Evolutionary conservation across 768 basidiomycete species (phyloP).

Genomic region (Auricularia sp.): DNA sequence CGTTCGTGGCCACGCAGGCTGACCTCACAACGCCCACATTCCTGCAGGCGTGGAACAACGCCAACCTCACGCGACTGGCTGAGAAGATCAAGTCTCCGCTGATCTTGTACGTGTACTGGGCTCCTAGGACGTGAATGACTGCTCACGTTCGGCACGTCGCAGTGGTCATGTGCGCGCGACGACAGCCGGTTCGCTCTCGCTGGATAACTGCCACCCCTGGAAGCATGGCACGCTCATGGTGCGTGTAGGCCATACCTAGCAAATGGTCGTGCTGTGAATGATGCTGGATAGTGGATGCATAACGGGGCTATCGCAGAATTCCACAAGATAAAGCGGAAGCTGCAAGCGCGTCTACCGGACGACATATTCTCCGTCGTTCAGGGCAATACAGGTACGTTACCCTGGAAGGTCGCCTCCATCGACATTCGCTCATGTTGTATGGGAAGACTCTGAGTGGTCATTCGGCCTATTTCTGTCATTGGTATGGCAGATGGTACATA

Average conservation of each 20-base stretch:
- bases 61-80: constrained; percentile 84
- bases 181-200: constrained; percentile 81
- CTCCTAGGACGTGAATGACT: constrained; percentile 1
- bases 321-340: constrained; percentile 60
- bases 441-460: constrained; percentile 88
- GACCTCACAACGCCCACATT: background rate
- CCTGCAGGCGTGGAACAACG: constrained; percentile 87
- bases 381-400: constrained; percentile 73
- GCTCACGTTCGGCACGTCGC: constrained; percentile 15
- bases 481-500: constrained; percentile 24
- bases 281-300: constrained; percentile 73
- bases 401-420: background rate
- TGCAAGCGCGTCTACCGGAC: constrained; percentile 71
- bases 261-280: background rate
- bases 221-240: constrained; percentile 89
- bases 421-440: constrained; percentile 1
- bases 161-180: constrained; percentile 88
- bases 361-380: constrained; percentile 77
- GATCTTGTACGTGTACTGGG: constrained; percentile 59
- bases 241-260: constrained; percentile 9
- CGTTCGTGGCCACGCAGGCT: background rate
- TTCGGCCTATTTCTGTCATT: constrained; percentile 87
- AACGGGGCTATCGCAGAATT: constrained; percentile 92
- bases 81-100: constrained; percentile 96
- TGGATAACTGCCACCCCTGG: constrained; percentile 95